Evolutionary conservation across 495 filamentous ascomycete genomes (phyloP).

Genomic region (Penicillium flavigenum): DNA sequence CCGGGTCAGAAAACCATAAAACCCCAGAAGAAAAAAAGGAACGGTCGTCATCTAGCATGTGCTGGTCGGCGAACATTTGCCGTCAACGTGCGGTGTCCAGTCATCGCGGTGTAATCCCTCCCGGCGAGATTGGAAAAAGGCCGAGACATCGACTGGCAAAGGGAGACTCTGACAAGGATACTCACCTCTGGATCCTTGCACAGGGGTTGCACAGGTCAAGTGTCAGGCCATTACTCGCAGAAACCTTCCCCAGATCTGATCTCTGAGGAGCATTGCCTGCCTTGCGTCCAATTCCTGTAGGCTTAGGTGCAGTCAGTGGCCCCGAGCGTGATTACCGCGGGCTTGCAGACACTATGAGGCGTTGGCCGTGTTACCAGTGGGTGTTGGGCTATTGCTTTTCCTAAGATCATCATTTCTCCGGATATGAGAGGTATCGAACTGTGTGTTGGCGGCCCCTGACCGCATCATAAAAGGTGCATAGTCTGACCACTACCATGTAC

Average conservation of each 20-base stretch:
- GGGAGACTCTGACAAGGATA: conserved; percentile 21
- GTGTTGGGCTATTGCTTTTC: background rate
- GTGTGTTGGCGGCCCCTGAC: conserved; percentile 10
- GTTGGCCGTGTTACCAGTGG: conserved; percentile 1
- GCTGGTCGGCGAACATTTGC: background rate
- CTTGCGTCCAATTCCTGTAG: conserved; percentile 16
- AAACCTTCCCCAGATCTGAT: conserved; percentile 22
- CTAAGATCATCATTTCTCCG: conserved; percentile 6
- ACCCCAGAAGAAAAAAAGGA: background rate
- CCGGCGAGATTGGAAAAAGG: conserved; percentile 19
- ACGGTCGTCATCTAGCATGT: conserved; percentile 8
- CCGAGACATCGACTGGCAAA: conserved; percentile 22
- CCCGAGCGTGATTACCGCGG: conserved; percentile 3
- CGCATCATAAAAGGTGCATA: conserved; percentile 2
- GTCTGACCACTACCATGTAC: background rate
- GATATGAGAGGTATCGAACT: conserved; percentile 5
- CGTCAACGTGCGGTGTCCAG: background rate
- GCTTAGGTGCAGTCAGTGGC: background rate
- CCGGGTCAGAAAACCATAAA: background rate
- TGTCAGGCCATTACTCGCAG: conserved; percentile 28
- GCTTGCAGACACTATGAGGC: background rate
- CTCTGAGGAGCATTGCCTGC: background rate
- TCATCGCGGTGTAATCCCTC: conserved; percentile 3
- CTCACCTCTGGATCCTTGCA: conserved; percentile 17
- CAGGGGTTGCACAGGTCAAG: conserved; percentile 21